These are phyloP conservation scores for Colletotrichum spaethianum DNA, from an alignment of 2,329 filamentous ascomycete species.

Conservation along the genomic window DNA sequence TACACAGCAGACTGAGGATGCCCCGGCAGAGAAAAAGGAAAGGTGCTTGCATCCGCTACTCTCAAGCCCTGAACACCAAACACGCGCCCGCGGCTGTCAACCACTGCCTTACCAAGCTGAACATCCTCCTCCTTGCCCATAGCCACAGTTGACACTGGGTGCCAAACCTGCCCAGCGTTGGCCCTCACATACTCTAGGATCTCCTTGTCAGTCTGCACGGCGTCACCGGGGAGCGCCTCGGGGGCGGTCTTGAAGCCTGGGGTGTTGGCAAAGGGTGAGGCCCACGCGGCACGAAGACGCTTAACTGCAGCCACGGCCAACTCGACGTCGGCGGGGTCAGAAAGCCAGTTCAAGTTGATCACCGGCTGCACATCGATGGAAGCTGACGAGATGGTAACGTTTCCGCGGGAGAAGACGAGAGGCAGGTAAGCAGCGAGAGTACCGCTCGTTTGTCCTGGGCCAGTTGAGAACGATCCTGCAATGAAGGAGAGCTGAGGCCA, in stretches of 20 bases:
- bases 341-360: slow-evolving; percentile 63
- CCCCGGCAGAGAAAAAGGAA: slow-evolving; percentile 46
- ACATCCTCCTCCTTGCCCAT: slow-evolving; percentile 66
- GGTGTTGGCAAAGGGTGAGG: slow-evolving; percentile 45
- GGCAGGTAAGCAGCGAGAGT: slow-evolving; percentile 54
- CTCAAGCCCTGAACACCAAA: slow-evolving; percentile 44
- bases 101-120: slow-evolving; percentile 61
- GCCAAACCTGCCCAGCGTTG: slow-evolving; percentile 63
- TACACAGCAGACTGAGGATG: slow-evolving; percentile 46
- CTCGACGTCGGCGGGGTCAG: slow-evolving; percentile 58
- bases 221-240: slow-evolving; percentile 55
- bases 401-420: slow-evolving; percentile 56
- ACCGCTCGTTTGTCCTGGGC: slow-evolving; percentile 11
- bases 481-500: slow-evolving; percentile 36
- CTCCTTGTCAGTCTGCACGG: slow-evolving; percentile 57
- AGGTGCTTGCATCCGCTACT: slow-evolving; percentile 46
- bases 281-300: slow-evolving; percentile 56
- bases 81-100: slow-evolving; percentile 55
- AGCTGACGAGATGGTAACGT: slow-evolving; percentile 56
- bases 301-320: slow-evolving; percentile 59
- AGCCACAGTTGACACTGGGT: slow-evolving; percentile 67
- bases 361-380: slow-evolving; percentile 54
- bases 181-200: slow-evolving; percentile 53
- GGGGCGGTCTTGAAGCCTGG: slow-evolving; percentile 49
- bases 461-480: slow-evolving; percentile 23